phyloP scores from a whole-genome alignment of 2,329 filamentous ascomycete genomes.

The Aquanectria penicillioides region DNA sequence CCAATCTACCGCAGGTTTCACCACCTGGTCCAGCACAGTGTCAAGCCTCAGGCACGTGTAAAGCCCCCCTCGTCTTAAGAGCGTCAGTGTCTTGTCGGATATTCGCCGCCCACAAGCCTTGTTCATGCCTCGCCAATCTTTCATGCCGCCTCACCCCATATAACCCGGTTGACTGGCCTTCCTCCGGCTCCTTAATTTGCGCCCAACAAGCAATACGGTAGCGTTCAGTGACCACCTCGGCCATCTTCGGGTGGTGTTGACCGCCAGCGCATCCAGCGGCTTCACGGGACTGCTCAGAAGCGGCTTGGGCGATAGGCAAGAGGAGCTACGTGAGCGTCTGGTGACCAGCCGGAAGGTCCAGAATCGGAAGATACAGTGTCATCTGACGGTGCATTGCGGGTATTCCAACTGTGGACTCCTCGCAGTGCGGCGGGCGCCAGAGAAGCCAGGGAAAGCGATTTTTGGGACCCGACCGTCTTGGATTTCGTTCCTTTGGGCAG shows the following conservation, averaged over 20 bases:
- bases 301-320: slow-evolving; percentile 15
- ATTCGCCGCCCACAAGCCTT: too few species aligned
- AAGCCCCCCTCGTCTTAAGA: slow-evolving; percentile 1
- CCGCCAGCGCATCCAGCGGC: slow-evolving; percentile 4
- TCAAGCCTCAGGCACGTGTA: slow-evolving; percentile 7
- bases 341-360: slow-evolving; percentile 3
- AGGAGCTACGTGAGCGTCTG: slow-evolving; percentile 9
- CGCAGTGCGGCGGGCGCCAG: neutral
- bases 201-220: neutral
- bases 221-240: slow-evolving; percentile 1
- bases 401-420: neutral
- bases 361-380: slow-evolving; percentile 22
- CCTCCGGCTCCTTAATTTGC: neutral
- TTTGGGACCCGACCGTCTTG: too few species aligned
- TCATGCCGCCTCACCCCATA: neutral
- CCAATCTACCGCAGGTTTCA: neutral
- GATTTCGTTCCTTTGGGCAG: too few species aligned
- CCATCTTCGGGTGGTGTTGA: neutral
- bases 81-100: too few species aligned
- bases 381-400: neutral
- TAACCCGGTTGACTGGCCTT: neutral
- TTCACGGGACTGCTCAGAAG: slow-evolving; percentile 4
- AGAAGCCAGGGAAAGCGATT: neutral
- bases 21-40: slow-evolving; percentile 1
- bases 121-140: slow-evolving; percentile 14